Evolutionary conservation across 495 filamentous ascomycete species (phyloP), one percentile per base, ranked within the genome.

Genomic region (Halenospora varia): DNA sequence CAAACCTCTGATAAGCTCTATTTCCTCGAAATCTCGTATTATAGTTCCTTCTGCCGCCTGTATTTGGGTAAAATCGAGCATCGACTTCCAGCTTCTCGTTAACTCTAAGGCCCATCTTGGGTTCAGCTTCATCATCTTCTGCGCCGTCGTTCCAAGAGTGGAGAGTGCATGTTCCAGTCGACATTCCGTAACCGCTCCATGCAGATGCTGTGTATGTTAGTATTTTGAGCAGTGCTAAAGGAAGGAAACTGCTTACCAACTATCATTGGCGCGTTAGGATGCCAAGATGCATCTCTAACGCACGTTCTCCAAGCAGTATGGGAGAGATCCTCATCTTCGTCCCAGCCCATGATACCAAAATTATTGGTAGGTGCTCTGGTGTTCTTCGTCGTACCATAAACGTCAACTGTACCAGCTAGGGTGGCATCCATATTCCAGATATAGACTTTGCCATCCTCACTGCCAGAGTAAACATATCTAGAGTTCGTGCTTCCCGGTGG

Each of bases 381-480:
- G 40, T 64, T 50, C 17, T 55, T 53, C 0, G 92, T 96, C 1
- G 86, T 85, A 25, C 73, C 62, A 50, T 80, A 74, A 2, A 96
- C 92, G 66, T 97, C 86, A 39, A 98, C 83, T 45, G 81, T 85
- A 2, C 78, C 83, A 0, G 89, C 90, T n/a, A 89, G 63, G 0
- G 93, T 97, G 25, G 89, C 92, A 67, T 98, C 94, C 71, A 97
- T 72, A 59, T 98, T 98, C 77, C 89, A 98, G 48, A 98, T 81
- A 56, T 90, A 92, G 1, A 96, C 88, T 48, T 83, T 85, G 40
- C 94, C 94, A 65, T 97, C 90, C 51, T 88, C 82, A 62, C 88
- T 92, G 2, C 94, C 94, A 18, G 84, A 86, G 70, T 96, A 98
- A 18, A 98, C 89, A 66, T 97, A 98, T 64, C 90, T 82, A 17